Percentiles rank a stretch among this genome's conserved stretches.
phyloP scores from a whole-genome alignment of 2,329 filamentous ascomycete genomes.

The Herpomyces periplanetae region DNA sequence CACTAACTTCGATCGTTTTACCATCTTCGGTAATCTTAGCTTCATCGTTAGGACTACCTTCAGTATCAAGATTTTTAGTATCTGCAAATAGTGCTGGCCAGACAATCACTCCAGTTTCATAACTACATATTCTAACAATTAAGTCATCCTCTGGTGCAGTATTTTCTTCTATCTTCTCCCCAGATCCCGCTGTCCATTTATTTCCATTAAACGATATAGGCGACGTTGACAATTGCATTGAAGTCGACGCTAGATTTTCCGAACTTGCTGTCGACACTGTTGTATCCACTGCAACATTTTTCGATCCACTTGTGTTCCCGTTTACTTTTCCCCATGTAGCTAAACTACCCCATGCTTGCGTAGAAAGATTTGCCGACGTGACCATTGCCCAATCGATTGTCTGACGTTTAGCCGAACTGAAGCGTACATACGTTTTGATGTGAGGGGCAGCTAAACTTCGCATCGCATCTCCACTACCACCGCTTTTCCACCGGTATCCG shows the following conservation, averaged over 20 bases:
- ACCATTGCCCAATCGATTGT: slow-evolving; percentile 48
- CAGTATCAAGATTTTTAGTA: slow-evolving; percentile 7
- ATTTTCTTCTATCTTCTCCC: no score
- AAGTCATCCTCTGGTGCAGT: slow-evolving; percentile 12
- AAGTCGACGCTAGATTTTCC: no score
- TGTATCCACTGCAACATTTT: no score
- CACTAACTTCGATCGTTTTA: slow-evolving; percentile 1
- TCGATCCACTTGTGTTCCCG: no score
- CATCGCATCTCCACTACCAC: slow-evolving; percentile 4
- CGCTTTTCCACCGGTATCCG: slow-evolving; percentile 17
- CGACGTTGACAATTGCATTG: no score
- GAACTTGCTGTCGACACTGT: no score
- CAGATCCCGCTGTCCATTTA: no score
- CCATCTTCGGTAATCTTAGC: neutral
- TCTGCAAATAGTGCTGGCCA: slow-evolving; percentile 21
- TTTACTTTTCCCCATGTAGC: no score
- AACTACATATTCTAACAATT: slow-evolving; percentile 32
- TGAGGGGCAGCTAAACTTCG: slow-evolving; percentile 44
- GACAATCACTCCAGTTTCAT: slow-evolving; percentile 43
- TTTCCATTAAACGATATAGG: no score
- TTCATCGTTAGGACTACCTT: slow-evolving; percentile 4
- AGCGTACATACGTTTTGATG: slow-evolving; percentile 57
- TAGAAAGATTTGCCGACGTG: slow-evolving; percentile 67
- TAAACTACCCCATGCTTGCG: slow-evolving; percentile 69
- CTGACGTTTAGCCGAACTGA: slow-evolving; percentile 7